Conservation (phyloP, 805 yeast species). For the Wickerhamiella azymoides region DNA sequence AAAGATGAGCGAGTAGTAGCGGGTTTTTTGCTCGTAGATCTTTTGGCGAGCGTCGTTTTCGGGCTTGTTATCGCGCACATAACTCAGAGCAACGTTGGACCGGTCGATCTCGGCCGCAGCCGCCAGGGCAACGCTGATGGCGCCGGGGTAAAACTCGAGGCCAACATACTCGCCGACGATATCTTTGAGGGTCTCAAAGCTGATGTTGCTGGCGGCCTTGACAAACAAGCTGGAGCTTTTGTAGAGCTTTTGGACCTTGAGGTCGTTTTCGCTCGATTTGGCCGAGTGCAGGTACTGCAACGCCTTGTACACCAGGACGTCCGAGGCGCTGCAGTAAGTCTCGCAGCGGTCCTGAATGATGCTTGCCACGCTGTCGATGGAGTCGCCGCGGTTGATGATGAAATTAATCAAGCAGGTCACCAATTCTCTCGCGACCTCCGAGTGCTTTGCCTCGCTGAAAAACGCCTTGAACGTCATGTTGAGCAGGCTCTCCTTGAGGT, state of each 20-base stretch:
- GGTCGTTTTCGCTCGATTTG: conserved; percentile 42
- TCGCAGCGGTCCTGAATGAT: conserved; percentile 88
- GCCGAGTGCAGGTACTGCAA: conserved; percentile 84
- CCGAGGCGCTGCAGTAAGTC: conserved; percentile 85
- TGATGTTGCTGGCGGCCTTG: conserved; percentile 63
- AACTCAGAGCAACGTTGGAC: conserved; percentile 44
- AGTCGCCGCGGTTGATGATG: conserved; percentile 80
- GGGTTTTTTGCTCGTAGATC: conserved; percentile 38
- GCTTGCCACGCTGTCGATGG: conserved; percentile 79
- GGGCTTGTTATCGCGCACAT: conserved; percentile 37
- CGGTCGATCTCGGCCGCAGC: conserved; percentile 59
- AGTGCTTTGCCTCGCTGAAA: conserved; percentile 41
- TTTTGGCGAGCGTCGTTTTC: conserved; percentile 38
- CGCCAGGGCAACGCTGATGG: conserved; percentile 66
- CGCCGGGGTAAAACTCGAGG: conserved; percentile 69
- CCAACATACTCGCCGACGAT: conserved; percentile 66
- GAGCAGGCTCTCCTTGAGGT: conserved; percentile 47
- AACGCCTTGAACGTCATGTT: conserved; percentile 59
- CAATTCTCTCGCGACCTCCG: conserved; percentile 64
- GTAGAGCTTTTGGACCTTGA: conserved; percentile 47
- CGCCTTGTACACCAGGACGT: conserved; percentile 86
- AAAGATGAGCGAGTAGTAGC: conserved; percentile 62
- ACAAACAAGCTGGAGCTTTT: conserved; percentile 67
- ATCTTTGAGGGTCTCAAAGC: conserved; percentile 66
- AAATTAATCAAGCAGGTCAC: conserved; percentile 79